Evolutionary conservation across 1,139 yeast species (phyloP), one percentile per base, ranked within the genome.

Genomic region (Hyphopichia khmerensis): DNA sequence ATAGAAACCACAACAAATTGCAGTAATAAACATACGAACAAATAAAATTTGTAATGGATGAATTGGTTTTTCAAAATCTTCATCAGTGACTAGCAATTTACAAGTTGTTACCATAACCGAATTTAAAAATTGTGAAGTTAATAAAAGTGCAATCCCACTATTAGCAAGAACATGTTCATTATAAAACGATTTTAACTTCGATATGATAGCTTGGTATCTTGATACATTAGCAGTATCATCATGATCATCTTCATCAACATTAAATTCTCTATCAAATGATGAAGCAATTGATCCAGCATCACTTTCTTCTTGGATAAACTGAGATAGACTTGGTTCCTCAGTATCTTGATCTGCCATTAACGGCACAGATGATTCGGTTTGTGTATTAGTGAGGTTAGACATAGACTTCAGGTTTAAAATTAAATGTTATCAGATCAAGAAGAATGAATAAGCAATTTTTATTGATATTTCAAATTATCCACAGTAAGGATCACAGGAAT

Each of bases 31-130:
- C 96, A 89, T 89, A 43, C 97, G 74, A 6, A 79, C 81, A 53
- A 87, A 79, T 35, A 90, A 67, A 41, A 88, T 84, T 61, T 88
- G 95, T 31, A 87, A 64, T 1, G 96, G 95, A 55, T 85, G 84
- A 49, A 87, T 77, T 7, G 85, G 84, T 2, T 72, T 72, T 21
- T 64, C 67, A 45, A 74, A 72, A 43, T 73, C 78, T 19, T 75
- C 69, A 50, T 84, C 87, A 2, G 86, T 79, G 46, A 83, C 87
- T 39, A 88, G 65, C 19, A 88, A 63, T 56, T 87, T 84, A 50
- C 95, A 84, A 6, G 87, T 75, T 11, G 84, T 77, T 8, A 84
- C 78, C 96, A 88, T 88, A 35, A 82, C 61, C 4, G 91, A 80
- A 60, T 84, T 87, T 69, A 84, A 84, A 40, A 87, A 69, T 56